Evolutionary conservation across 2,329 filamentous ascomycete genomes (phyloP).

Genomic region (Pestalotiopsis sp.): DNA sequence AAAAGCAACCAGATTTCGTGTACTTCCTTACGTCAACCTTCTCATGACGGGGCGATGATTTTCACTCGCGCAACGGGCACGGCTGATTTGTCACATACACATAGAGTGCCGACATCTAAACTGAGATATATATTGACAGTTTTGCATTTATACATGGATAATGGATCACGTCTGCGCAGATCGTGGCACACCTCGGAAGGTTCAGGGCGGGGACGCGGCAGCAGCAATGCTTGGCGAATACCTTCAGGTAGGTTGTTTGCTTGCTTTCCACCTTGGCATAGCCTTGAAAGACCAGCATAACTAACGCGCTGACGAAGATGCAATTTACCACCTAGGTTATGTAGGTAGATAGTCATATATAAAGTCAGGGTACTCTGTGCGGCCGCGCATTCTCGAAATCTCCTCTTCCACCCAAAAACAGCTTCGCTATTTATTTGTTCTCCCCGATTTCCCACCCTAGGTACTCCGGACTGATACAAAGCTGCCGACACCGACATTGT

Average conservation of each 20-base stretch:
- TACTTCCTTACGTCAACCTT: no score
- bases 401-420: background rate
- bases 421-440: background rate
- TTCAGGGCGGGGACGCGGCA: background rate
- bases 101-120: no score
- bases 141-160: no score
- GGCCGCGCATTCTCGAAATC: background rate
- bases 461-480: background rate
- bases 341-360: background rate
- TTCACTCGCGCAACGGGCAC: no score
- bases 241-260: background rate
- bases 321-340: background rate
- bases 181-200: background rate
- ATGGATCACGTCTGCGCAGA: background rate
- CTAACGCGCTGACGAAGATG: background rate
- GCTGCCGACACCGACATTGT: background rate
- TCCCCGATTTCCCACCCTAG: background rate
- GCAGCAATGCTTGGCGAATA: background rate
- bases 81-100: no score
- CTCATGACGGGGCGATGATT: no score
- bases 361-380: constrained; percentile 7
- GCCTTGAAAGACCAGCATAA: background rate
- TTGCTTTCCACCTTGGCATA: background rate
- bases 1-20: no score
- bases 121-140: no score